Conservation (phyloP, 371 early-diverging fungal species). For the Haplosporangium sp. region DNA sequence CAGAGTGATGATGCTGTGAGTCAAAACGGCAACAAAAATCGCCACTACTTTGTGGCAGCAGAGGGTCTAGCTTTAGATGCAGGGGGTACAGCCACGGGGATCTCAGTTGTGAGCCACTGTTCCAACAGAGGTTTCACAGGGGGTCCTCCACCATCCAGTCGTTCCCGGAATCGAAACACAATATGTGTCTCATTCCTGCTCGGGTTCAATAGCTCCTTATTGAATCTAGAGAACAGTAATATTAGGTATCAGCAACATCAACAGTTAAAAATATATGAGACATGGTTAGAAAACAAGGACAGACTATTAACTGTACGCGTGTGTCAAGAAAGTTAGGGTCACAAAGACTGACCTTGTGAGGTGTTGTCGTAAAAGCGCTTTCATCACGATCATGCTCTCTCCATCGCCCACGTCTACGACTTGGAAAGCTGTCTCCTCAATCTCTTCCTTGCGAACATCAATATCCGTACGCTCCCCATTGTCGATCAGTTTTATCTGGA, state of each 20-base stretch:
- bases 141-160: constrained; percentile 66
- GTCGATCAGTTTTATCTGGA: constrained; percentile 63
- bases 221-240: constrained; percentile 30
- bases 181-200: constrained; percentile 56
- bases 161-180: constrained; percentile 66
- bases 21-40: neutral
- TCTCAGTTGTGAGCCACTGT: constrained; percentile 61
- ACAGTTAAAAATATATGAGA: neutral
- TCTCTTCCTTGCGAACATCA: constrained; percentile 61
- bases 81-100: constrained; percentile 25
- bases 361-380: constrained; percentile 51
- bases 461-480: constrained; percentile 61
- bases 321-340: neutral
- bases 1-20: no score
- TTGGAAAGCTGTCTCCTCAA: constrained; percentile 60
- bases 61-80: no score
- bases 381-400: constrained; percentile 63
- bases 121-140: constrained; percentile 67
- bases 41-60: no score
- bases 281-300: neutral
- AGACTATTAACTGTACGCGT: neutral
- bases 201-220: constrained; percentile 58
- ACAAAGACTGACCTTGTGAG: constrained; percentile 36
- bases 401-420: constrained; percentile 57
- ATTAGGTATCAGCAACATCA: neutral